Evolutionary conservation across 1,284 basidiomycete genomes (phyloP).

Genomic region (Ceratobasidium sp.): DNA sequence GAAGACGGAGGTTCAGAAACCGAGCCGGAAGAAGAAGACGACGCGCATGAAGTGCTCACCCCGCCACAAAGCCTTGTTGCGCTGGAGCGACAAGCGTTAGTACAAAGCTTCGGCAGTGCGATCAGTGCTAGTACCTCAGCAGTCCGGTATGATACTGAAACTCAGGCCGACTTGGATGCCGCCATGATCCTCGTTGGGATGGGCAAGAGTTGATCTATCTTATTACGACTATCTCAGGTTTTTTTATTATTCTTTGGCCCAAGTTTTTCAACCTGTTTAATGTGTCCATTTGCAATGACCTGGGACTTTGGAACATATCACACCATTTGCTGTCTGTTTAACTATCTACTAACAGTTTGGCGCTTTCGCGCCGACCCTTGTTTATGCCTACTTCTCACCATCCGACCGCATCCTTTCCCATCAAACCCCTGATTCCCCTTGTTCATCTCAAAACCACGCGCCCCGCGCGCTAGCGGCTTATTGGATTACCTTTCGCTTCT

Average conservation of each 20-base stretch:
- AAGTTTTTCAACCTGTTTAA: constrained; percentile 15
- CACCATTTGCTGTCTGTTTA: constrained; percentile 35
- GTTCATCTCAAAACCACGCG: constrained; percentile 13
- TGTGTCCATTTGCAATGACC: constrained; percentile 27
- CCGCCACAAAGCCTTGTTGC: constrained; percentile 26
- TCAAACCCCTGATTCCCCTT: constrained; percentile 14
- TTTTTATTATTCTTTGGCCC: constrained; percentile 22
- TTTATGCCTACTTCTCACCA: constrained; percentile 1
- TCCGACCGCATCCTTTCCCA: constrained; percentile 3
- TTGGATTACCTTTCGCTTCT: constrained; percentile 1
- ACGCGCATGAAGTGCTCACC: constrained; percentile 24
- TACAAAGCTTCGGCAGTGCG: constrained; percentile 25
- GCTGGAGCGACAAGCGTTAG: constrained; percentile 17
- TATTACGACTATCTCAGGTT: constrained; percentile 15
- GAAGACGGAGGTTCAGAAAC: constrained; percentile 30
- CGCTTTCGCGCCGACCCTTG: constrained; percentile 9
- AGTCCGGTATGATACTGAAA: constrained; percentile 11
- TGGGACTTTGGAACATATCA: constrained; percentile 36
- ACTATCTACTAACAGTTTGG: constrained; percentile 14
- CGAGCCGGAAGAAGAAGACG: constrained; percentile 30
- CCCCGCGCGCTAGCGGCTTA: background rate
- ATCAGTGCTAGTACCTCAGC: constrained; percentile 19
- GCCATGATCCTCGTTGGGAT: constrained; percentile 33
- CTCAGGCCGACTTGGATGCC: constrained; percentile 32
- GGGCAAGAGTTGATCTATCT: constrained; percentile 32